phyloP scores from a whole-genome alignment of 1,284 basidiomycete species.

The Apiotrichum brassicae region DNA sequence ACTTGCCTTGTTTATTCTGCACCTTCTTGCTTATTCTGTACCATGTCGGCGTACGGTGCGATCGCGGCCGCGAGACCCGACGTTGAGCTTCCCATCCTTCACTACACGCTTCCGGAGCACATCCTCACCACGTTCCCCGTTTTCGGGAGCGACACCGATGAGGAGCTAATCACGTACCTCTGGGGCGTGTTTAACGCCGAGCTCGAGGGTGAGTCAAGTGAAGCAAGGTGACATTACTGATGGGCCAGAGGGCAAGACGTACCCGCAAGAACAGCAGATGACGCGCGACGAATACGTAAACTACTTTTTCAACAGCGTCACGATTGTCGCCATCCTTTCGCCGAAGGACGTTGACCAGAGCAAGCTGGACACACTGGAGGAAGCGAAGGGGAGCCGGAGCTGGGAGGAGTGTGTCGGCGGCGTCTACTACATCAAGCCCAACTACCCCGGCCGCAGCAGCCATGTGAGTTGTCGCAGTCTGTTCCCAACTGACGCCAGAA shows the following conservation, averaged over 20 bases:
- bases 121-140: constrained; percentile 59
- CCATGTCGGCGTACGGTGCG: constrained; percentile 50
- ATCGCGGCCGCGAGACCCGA: constrained; percentile 33
- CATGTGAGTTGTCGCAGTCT: constrained; percentile 57
- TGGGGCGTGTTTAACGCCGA: constrained; percentile 62
- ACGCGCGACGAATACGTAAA: constrained; percentile 56
- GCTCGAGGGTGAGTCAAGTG: constrained; percentile 52
- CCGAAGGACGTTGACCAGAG: no score
- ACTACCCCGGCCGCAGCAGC: constrained; percentile 86
- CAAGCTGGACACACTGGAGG: no score
- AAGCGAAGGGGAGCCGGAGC: constrained; percentile 43
- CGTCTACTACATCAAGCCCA: constrained; percentile 83
- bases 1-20: no score
- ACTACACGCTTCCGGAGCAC: constrained; percentile 32
- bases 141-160: constrained; percentile 51
- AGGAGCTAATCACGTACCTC: constrained; percentile 59
- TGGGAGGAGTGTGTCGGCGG: constrained; percentile 70
- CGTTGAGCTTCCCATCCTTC: constrained; percentile 43
- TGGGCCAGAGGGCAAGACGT: constrained; percentile 58
- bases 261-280: constrained; percentile 67
- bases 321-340: constrained; percentile 61
- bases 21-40: no score
- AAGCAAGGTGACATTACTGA: neutral
- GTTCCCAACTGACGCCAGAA: constrained; percentile 10
- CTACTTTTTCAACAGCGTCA: constrained; percentile 67